Base-by-base conservation (phyloP, 345 rosid species). In the Gossypium mustelinum region DNA sequence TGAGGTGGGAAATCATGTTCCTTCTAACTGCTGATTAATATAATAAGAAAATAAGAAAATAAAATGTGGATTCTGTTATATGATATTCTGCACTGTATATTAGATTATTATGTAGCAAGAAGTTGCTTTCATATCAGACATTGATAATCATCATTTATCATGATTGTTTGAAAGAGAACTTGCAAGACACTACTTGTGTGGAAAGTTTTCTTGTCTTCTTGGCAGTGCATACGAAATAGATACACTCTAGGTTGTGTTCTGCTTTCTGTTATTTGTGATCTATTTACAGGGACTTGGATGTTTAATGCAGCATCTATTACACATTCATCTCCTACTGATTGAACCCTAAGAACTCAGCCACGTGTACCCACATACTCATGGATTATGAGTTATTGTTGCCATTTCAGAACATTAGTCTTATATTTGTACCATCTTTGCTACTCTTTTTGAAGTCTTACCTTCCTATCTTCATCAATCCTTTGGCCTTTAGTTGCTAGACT, bases 1-100 rank as follows among this genome's bases (percentile, higher is more conserved):
- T 95, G 77, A 94, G 99, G 99, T 94, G 72, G 63, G 48, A 61
- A 62, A 62, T 14, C 22, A 9, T 34, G 47, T 62, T 62, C 45
- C 67, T 34, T 62, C 22, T 62, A 62, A 62, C 47, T 17, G 67
- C 24, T 62, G 7, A 34, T 29, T 62, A 45, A 62, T 59, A 62
- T 62, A 34, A 14, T 7, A 60, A 4, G 8, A 27, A 3, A 59
- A 47, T 24, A 22, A 67, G 56, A 47, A 48, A 68, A 68, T 24
- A 24, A 48, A 17, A 4, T 2, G 7, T 22, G 72, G 39, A 20
- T 45, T 66, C 27, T 44, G 54, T 66, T 2, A 18, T 67, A 45
- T 13, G 25, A 12, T 67, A 67, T 7, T 47, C 34, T 24, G 43
- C 18, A 25, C 2, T 66, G 70, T 13, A 3, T 22, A 22, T 47